Percentiles rank a stretch among this genome's conserved stretches.
These are phyloP conservation scores for Phylloporus arenicola DNA, from an alignment of 768 basidiomycete species.

Conservation along the genomic window DNA sequence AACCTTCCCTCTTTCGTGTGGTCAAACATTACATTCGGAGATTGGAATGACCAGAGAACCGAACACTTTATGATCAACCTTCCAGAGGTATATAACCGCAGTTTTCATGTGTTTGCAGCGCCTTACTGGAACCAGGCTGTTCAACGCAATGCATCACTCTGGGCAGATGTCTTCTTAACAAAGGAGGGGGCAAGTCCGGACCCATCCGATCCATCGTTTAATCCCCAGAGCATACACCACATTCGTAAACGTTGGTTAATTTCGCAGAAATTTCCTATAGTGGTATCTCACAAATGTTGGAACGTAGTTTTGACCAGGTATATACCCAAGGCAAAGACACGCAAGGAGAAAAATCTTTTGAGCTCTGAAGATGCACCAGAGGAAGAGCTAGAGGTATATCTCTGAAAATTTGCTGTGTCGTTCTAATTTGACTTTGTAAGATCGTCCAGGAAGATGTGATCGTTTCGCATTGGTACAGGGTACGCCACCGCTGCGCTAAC, in stretches of 20 bases:
- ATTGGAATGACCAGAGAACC: conserved; percentile 59
- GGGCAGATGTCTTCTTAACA: conserved; percentile 77
- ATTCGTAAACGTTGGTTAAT: conserved; percentile 61
- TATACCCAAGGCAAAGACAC: conserved; percentile 58
- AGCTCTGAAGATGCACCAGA: conserved; percentile 36
- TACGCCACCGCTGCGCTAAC: conserved; percentile 27
- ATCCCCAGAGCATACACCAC: conserved; percentile 57
- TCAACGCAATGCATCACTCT: conserved; percentile 71
- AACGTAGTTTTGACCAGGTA: conserved; percentile 80
- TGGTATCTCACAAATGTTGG: conserved; percentile 3
- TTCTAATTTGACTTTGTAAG: conserved; percentile 14
- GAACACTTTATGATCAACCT: conserved; percentile 57
- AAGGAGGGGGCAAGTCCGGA: conserved; percentile 63
- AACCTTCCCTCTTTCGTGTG: conserved; percentile 66
- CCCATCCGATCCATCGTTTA: conserved; percentile 49
- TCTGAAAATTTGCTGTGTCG: neutral
- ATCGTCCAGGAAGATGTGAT: conserved; percentile 50
- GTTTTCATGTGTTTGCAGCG: neutral
- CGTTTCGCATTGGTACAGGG: conserved; percentile 80
- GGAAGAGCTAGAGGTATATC: conserved; percentile 43
- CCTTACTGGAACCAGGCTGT: conserved; percentile 48
- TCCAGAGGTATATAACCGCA: conserved; percentile 49
- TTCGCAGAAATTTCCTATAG: neutral
- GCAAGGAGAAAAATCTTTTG: conserved; percentile 83
- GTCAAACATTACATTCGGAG: conserved; percentile 73